Evolutionary conservation across 2,329 filamentous ascomycete species (phyloP).

Genomic region (Juglanconis oblonga): DNA sequence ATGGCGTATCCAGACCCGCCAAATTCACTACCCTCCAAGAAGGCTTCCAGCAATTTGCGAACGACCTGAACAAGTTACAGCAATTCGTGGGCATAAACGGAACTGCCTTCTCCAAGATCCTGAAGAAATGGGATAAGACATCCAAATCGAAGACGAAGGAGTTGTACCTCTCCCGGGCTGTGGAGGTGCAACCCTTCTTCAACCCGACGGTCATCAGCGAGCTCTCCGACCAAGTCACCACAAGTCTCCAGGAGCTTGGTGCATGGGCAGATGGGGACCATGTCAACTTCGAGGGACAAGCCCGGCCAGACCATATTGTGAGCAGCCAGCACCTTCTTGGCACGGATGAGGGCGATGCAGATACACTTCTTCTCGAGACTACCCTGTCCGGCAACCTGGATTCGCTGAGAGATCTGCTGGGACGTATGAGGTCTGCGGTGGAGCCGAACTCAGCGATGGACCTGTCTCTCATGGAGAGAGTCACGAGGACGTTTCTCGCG

Average conservation of each 20-base stretch:
- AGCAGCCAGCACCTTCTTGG: constrained; percentile 64
- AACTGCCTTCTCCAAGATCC: constrained; percentile 94
- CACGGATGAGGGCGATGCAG: constrained; percentile 85
- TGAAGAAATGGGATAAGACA: constrained; percentile 99
- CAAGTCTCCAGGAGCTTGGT: constrained; percentile 89
- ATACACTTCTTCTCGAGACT: constrained; percentile 83
- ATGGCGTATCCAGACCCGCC: constrained; percentile 80
- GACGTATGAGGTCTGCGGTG: constrained; percentile 58
- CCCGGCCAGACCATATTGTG: constrained; percentile 56
- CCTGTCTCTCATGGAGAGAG: constrained; percentile 62
- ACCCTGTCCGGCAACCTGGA: constrained; percentile 78
- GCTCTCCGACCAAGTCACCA: constrained; percentile 93
- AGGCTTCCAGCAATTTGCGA: constrained; percentile 95
- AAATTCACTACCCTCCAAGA: constrained; percentile 95
- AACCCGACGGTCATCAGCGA: constrained; percentile 96
- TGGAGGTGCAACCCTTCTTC: constrained; percentile 97
- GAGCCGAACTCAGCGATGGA: constrained; percentile 40
- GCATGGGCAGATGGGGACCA: constrained; percentile 97
- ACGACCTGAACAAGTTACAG: constrained; percentile 94
- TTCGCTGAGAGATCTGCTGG: constrained; percentile 76
- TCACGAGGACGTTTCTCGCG: constrained; percentile 86
- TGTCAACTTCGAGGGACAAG: constrained; percentile 68
- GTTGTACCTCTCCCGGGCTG: constrained; percentile 89
- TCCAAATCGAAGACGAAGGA: constrained; percentile 99
- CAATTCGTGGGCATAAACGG: constrained; percentile 99